These are phyloP conservation scores for Trypethelium eluteriae DNA, from an alignment of 495 filamentous ascomycete species.

Conservation along the genomic window DNA sequence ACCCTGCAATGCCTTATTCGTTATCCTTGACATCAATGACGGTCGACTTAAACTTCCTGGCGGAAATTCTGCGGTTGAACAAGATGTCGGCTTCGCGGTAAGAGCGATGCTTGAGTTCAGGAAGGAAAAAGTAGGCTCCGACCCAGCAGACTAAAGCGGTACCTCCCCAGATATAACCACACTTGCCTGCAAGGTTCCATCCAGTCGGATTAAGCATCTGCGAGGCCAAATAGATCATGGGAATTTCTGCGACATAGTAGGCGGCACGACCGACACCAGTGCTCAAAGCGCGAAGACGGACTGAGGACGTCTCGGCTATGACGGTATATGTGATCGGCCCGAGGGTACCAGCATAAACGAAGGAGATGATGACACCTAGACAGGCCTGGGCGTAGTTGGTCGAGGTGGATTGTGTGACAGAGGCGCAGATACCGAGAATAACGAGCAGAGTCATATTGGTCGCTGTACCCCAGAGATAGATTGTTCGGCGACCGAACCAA, in stretches of 20 bases:
- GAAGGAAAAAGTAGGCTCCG: slow-evolving; percentile 38
- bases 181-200: slow-evolving; percentile 41
- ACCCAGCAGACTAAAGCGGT: slow-evolving; percentile 28
- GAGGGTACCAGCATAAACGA: slow-evolving; percentile 38
- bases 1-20: slow-evolving; percentile 11
- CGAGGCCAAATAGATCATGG: slow-evolving; percentile 32
- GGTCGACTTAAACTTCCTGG: slow-evolving; percentile 18
- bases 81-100: slow-evolving; percentile 19
- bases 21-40: slow-evolving; percentile 18
- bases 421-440: slow-evolving; percentile 38
- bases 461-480: slow-evolving; percentile 51
- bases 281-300: slow-evolving; percentile 37
- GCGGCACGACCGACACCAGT: slow-evolving; percentile 34
- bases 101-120: slow-evolving; percentile 37
- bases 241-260: slow-evolving; percentile 34
- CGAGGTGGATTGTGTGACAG: slow-evolving; percentile 27
- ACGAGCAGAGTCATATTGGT: slow-evolving; percentile 51
- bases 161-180: slow-evolving; percentile 36
- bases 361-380: slow-evolving; percentile 40
- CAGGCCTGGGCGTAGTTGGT: slow-evolving; percentile 31
- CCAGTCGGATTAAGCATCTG: slow-evolving; percentile 37
- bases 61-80: slow-evolving; percentile 14
- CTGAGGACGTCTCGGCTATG: slow-evolving; percentile 36
- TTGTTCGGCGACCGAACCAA: slow-evolving; percentile 41
- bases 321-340: slow-evolving; percentile 40